Percentiles rank a stretch among this genome's conserved stretches.
These are phyloP conservation scores for Porpolomopsis calyptriformis DNA, from an alignment of 768 basidiomycete species.

Conservation along the genomic window DNA sequence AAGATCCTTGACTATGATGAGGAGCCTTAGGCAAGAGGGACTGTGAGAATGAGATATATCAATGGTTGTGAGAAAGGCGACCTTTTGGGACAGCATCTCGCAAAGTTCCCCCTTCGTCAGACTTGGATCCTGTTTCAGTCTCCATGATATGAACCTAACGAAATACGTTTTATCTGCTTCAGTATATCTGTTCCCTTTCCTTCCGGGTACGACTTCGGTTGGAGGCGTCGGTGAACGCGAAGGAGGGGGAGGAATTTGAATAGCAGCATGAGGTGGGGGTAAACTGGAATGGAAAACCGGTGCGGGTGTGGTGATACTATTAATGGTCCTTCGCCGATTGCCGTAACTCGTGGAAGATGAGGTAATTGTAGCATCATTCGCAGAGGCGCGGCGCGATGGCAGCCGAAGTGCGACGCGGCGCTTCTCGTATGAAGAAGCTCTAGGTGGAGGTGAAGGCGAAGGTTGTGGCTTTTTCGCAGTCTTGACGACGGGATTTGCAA, in stretches of 20 bases:
- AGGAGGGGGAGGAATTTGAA: conserved; percentile 51
- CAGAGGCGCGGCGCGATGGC: conserved; percentile 15
- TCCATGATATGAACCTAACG: conserved; percentile 55
- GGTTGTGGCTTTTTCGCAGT: conserved; percentile 14
- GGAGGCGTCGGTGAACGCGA: conserved; percentile 65
- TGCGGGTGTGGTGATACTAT: conserved; percentile 46
- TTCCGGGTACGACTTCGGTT: conserved; percentile 31
- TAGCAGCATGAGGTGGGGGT: conserved; percentile 50
- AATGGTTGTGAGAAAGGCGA: conserved; percentile 1
- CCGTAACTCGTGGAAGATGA: conserved; percentile 7
- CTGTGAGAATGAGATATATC: conserved; percentile 1
- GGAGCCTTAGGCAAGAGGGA: conserved; percentile 37
- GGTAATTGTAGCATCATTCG: no score
- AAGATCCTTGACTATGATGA: conserved; percentile 52
- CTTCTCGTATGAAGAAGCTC: conserved; percentile 13
- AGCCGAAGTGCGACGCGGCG: conserved; percentile 16
- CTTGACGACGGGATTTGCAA: conserved; percentile 13
- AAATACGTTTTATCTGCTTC: conserved; percentile 57
- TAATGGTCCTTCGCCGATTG: conserved; percentile 38
- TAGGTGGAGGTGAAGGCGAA: conserved; percentile 17
- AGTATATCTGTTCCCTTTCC: conserved; percentile 54
- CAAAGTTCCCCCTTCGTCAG: conserved; percentile 46
- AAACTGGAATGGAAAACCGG: conserved; percentile 37
- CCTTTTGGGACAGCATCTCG: conserved; percentile 44
- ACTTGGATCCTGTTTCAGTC: conserved; percentile 41